These are phyloP conservation scores for Eimeria praecox DNA, from an alignment of 169 alveolate species.

Conservation along the genomic window DNA sequence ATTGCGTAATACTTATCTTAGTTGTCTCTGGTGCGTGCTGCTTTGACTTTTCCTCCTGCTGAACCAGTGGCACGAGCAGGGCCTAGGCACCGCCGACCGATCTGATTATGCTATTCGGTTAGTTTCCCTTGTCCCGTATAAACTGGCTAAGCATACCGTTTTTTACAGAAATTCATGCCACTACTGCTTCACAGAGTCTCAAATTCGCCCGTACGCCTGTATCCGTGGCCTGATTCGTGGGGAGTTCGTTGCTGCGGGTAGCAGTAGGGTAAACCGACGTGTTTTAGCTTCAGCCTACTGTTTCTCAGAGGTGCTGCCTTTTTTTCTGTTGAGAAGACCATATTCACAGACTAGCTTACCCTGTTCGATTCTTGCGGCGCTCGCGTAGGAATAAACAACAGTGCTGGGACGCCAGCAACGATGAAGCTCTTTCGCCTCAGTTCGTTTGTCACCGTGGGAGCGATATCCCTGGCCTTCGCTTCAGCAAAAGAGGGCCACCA, in stretches of 20 bases:
- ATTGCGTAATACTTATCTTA: neutral
- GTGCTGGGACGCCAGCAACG: neutral
- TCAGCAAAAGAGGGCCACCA: neutral
- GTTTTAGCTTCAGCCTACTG: neutral
- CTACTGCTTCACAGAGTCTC: neutral
- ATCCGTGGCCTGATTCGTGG: neutral
- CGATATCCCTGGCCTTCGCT: neutral
- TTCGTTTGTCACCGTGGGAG: neutral
- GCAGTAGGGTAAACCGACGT: neutral
- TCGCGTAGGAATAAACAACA: neutral
- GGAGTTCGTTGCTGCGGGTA: neutral
- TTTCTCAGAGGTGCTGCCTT: neutral
- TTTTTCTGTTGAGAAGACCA: too few species aligned
- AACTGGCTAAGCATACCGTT: neutral
- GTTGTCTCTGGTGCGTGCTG: neutral
- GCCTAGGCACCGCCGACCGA: conserved; percentile 31
- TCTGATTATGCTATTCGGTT: neutral
- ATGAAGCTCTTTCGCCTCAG: conserved; percentile 30
- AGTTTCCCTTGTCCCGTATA: neutral
- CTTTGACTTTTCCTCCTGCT: neutral
- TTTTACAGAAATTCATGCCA: neutral
- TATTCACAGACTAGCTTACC: neutral
- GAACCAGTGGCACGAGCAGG: neutral
- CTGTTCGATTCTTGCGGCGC: neutral
- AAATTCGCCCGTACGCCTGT: neutral